Conservation (phyloP, 2,329 filamentous ascomycete species). For the Ceratocystis cacaofunesta region DNA sequence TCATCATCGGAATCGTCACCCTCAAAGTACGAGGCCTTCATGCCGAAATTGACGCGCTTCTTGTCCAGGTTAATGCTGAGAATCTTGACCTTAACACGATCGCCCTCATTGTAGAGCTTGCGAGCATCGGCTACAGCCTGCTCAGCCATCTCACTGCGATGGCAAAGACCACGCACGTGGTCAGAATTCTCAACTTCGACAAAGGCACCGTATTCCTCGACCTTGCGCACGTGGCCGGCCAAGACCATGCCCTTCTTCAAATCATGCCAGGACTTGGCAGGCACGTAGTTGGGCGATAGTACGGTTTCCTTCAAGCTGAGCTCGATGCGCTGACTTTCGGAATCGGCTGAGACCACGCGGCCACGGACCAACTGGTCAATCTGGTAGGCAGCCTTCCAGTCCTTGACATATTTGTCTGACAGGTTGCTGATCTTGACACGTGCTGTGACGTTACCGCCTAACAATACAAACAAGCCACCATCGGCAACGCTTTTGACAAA, state of each 20-base stretch:
- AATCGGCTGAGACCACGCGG: slow-evolving; percentile 60
- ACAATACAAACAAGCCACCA: slow-evolving; percentile 72
- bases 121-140: slow-evolving; percentile 67
- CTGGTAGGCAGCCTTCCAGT: slow-evolving; percentile 85
- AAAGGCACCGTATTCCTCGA: slow-evolving; percentile 91
- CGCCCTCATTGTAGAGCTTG: slow-evolving; percentile 78
- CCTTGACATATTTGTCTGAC: slow-evolving; percentile 81
- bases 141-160: slow-evolving; percentile 83
- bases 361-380: slow-evolving; percentile 83
- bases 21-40: slow-evolving; percentile 86
- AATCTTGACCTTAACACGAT: slow-evolving; percentile 83
- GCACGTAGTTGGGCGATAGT: slow-evolving; percentile 63
- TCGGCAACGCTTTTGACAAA: slow-evolving; percentile 85
- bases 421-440: slow-evolving; percentile 78
- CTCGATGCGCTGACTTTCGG: slow-evolving; percentile 55
- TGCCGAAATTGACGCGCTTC: slow-evolving; percentile 70
- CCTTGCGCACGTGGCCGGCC: slow-evolving; percentile 81
- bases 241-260: slow-evolving; percentile 66
- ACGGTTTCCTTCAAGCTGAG: slow-evolving; percentile 78
- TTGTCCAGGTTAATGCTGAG: slow-evolving; percentile 61
- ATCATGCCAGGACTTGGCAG: slow-evolving; percentile 59
- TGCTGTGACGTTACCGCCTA: slow-evolving; percentile 68
- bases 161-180: slow-evolving; percentile 86
- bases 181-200: slow-evolving; percentile 74
- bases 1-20: slow-evolving; percentile 36